Conservation (phyloP, 768 basidiomycete genomes). For the Lactifluus subvellereus region DNA sequence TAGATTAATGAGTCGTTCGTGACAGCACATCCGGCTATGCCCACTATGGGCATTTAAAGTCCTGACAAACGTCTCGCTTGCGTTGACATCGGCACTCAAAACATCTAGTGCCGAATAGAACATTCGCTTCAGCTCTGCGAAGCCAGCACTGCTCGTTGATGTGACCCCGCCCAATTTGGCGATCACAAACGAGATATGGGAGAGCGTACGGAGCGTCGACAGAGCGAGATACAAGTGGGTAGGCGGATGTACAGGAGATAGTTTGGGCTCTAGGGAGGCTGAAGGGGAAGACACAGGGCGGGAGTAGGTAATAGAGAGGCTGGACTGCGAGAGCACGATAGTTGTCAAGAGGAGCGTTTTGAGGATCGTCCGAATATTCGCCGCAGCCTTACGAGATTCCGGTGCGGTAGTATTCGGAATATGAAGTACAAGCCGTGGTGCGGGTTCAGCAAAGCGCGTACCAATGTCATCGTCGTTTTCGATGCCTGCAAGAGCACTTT, state of each 20-base stretch:
- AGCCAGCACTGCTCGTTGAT: constrained; percentile 46
- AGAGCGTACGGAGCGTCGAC: constrained; percentile 50
- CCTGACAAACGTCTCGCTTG: constrained; percentile 37
- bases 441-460: constrained; percentile 6
- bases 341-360: constrained; percentile 73
- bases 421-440: not conserved
- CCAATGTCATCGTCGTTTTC: constrained; percentile 31
- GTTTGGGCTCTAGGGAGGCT: not conserved
- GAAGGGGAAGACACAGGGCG: constrained; percentile 1
- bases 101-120: constrained; percentile 78
- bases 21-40: not conserved
- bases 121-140: constrained; percentile 65
- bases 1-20: not conserved
- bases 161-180: constrained; percentile 74
- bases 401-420: constrained; percentile 31
- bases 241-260: constrained; percentile 2
- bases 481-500: constrained; percentile 27
- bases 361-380: constrained; percentile 58
- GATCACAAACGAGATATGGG: constrained; percentile 68
- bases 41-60: constrained; percentile 28
- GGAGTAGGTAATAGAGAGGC: constrained; percentile 49
- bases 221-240: constrained; percentile 48
- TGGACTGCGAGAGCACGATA: constrained; percentile 62
- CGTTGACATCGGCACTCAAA: constrained; percentile 39
- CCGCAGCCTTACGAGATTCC: constrained; percentile 40